Evolutionary conservation across 805 yeast genomes (phyloP).

Genomic region (Ogataea methanolica): DNA sequence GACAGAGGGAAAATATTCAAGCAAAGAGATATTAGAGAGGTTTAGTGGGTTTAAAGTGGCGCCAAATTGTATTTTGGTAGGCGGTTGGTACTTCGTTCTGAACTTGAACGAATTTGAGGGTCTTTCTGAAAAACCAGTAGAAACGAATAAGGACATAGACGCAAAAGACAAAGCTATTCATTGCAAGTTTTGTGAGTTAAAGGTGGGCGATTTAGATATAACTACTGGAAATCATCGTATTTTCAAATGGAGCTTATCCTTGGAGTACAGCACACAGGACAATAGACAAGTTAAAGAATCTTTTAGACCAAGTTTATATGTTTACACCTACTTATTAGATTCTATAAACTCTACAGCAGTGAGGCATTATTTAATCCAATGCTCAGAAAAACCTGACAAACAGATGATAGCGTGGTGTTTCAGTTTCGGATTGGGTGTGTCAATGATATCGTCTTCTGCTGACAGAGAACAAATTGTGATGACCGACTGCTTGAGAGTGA

Average conservation of each 20-base stretch:
- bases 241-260: conserved; percentile 52
- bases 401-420: conserved; percentile 44
- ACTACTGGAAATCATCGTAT: conserved; percentile 32
- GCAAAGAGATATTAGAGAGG: conserved; percentile 21
- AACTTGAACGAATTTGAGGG: conserved; percentile 20
- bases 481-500: conserved; percentile 38
- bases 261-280: conserved; percentile 19
- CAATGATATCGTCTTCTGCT: conserved; percentile 5
- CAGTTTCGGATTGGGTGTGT: conserved; percentile 34
- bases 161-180: conserved; percentile 10
- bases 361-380: conserved; percentile 29
- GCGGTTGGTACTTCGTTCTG: conserved; percentile 50
- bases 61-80: conserved; percentile 42
- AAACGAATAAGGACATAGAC: background rate
- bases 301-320: conserved; percentile 33
- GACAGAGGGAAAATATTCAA: conserved; percentile 14
- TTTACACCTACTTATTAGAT: conserved; percentile 37
- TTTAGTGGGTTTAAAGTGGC: conserved; percentile 43
- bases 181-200: conserved; percentile 35
- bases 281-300: conserved; percentile 13
- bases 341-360: conserved; percentile 39
- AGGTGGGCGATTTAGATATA: conserved; percentile 38
- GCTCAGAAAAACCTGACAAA: conserved; percentile 3
- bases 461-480: conserved; percentile 1
- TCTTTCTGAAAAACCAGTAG: conserved; percentile 3